Conservation (phyloP, 176 grass and related monocot genomes). For the Olyra latifolia region DNA sequence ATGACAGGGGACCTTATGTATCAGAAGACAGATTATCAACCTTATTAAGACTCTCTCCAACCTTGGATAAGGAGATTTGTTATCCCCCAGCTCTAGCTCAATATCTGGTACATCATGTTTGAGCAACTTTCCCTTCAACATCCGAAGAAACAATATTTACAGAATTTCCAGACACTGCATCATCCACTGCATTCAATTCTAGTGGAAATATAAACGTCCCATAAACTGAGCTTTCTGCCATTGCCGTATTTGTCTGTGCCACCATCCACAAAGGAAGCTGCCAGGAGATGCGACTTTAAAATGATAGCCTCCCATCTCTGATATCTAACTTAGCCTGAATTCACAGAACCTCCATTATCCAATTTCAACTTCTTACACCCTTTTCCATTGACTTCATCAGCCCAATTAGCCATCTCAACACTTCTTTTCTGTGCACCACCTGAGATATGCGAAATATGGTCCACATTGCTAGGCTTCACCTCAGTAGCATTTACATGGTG, state of each 20-base stretch:
- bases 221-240: conserved; percentile 43
- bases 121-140: conserved; percentile 35
- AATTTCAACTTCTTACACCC: conserved; percentile 61
- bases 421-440: conserved; percentile 29
- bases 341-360: conserved; percentile 38
- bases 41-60: conserved; percentile 36
- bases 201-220: conserved; percentile 47
- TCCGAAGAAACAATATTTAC: conserved; percentile 41
- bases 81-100: conserved; percentile 49
- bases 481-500: conserved; percentile 17
- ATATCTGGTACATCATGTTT: conserved; percentile 44
- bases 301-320: conserved; percentile 40
- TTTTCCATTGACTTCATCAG: conserved; percentile 29
- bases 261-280: conserved; percentile 42
- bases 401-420: conserved; percentile 34
- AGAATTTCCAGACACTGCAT: conserved; percentile 10
- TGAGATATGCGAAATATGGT: conserved; percentile 7
- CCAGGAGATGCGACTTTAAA: conserved; percentile 39
- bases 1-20: conserved; percentile 30
- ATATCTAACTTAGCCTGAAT: conserved; percentile 31
- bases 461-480: conserved; percentile 5
- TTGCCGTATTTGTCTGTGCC: conserved; percentile 4
- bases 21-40: conserved; percentile 39
- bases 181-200: conserved; percentile 39
- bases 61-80: conserved; percentile 29